Base-by-base conservation (phyloP, 345 rosid species). In the Moricandia moricandioides region DNA sequence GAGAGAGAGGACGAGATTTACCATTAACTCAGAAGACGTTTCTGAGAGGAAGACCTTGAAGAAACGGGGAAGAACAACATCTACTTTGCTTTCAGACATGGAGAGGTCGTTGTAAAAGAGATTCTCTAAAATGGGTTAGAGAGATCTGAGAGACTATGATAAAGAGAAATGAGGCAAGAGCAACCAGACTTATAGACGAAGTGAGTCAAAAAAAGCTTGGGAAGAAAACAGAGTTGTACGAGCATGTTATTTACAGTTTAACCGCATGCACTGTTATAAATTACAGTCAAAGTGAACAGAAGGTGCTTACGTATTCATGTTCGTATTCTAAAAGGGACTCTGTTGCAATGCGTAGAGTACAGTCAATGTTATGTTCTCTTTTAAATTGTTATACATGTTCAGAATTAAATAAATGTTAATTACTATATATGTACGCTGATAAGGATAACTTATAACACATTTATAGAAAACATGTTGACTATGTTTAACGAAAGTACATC, bases 41-140 rank as follows among this genome's bases (percentile, higher is more conserved):
- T 37, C 81, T 4, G 73, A 37, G 54, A 78, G 69, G 64, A 78
- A 78, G 10, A 66, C 69, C 52, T 52, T 71, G 57, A 78, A 78
- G 45, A 78, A 78, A 37, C 81, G 73, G 17, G 81, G 81, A 64
- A 58, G n/a, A 8, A 5, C 11, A 43, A 0, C 11, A 1, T 17
- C 66, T 8, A n/a, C 27, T 16, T 29, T 39, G 34, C 9, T 31
- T 0, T 5, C 30, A 60, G 65, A 34, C 81, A 77, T 76, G 21
- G 70, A 2, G 8, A 49, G 55, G 24, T 14, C 9, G 57, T 67
- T 60, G 18, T 17, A 56, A 45, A 16, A 45, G 71, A 18, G 27
- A 54, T 17, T 54, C 5, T 61, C 11, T 7, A 33, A 61, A 17
- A 13, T 14, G 51, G 7, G 52, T 45, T 35, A 66, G 43, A 70